Evolutionary conservation across 2,329 filamentous ascomycete genomes (phyloP), one percentile per base, ranked within the genome.

Genomic region (Xenoacremonium recifei): DNA sequence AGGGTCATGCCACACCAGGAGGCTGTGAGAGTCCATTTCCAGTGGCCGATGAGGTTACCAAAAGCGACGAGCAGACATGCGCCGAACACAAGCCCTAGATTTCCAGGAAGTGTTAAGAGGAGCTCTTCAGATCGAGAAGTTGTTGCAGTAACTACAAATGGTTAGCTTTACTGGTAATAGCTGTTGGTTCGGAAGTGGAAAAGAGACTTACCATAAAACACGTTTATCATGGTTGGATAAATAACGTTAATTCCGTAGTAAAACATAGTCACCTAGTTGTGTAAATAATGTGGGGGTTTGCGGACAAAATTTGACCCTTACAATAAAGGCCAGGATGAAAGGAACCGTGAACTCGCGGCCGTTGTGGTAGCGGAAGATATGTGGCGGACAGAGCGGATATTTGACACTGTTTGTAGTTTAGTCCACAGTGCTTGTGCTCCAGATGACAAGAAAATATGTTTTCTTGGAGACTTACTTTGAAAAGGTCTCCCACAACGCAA

Each of bases 351-450:
- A 32, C 29, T 32, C 29, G 6, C 29, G 10, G 6, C 29, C 29
- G 29, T 32, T 32, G 29, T 32, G 29, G 29, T 32, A 32, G 15
- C 29, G 29, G 29, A 32, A 32, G 15, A 32, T 32, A 16, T 32
- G 29, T 15, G 29, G 29, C 9, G 29, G 29, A 15, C 29, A 32
- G 15, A 32, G 29, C 6, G 29, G 29, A 32, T 32, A 32, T 32
- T 32, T 32, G 15, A 32, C 29, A 10, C 29, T 32, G 15, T 32
- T 32, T 11, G 29, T 32, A 10, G 9, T 10, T 10, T 6, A n/a
- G n/a, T n/a, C n/a, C n/a, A n/a, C n/a, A n/a, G n/a, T n/a, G n/a
- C n/a, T n/a, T n/a, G n/a, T n/a, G n/a, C n/a, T n/a, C n/a, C n/a
- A n/a, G n/a, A n/a, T n/a, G n/a, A n/a, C n/a, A n/a, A n/a, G n/a